Base-by-base conservation (phyloP, 2,329 filamentous ascomycete genomes). In the Epichloe amarillans region DNA sequence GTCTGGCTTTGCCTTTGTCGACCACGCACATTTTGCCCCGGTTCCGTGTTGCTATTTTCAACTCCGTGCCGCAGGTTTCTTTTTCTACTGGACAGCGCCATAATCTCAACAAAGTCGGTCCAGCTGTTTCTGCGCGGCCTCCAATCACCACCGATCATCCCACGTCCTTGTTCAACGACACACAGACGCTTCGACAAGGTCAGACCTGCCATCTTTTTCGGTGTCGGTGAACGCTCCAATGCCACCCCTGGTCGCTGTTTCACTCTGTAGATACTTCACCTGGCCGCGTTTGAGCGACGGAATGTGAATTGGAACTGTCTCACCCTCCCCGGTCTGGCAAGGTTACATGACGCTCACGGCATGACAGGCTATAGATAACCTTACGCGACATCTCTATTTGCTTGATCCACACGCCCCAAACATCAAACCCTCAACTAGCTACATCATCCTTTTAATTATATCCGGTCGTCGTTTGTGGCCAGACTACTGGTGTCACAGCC, bases 241-340 rank as follows among this genome's bases (percentile, higher is more conserved):
- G 54, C 58, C 56, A 56, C 59, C 55, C 58, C 58, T 55, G 52
- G 52, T 44, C 35, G 49, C 52, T 52, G 49, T 57, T 53, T 56
- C 51, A 56, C 46, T 33, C 53, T 55, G 58, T 60, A 53, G 54
- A 54, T 54, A 46, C 52, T 52, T 53, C 57, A 23, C 54, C 54
- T 52, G 53, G 56, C 55, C 53, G 58, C 54, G 50, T 55, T 47
- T 50, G 47, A 52, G 54, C 53, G 51, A 51, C 50, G 37, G 44
- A 52, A 51, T 50, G 49, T 35, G 50, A 48, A 54, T 50, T 55
- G 53, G 19, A 46, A 49, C 46, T 51, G 52, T 52, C 49, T 50
- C 52, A 49, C 40, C 46, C 36, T 10, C 26, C 43, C 43, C 40
- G 37, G 38, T 38, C 49, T 30, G 44, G 19, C 23, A 36, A 44